Base-by-base conservation (phyloP, 805 yeast species). In the Wickerhamiella domercqiae region DNA sequence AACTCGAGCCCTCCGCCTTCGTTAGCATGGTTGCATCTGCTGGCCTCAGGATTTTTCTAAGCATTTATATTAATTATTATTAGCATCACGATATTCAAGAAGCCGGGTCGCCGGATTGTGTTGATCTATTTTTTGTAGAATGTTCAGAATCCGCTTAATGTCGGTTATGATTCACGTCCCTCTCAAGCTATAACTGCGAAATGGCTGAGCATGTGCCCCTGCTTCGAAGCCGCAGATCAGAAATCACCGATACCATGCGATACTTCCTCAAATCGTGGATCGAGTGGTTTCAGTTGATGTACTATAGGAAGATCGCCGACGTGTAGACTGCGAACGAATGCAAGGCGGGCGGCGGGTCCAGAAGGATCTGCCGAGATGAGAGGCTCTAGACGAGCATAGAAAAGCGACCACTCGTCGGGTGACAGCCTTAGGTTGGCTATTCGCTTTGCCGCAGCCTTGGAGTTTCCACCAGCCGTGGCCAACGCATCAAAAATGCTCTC, bases 341-440 rank as follows among this genome's bases (percentile, higher is more conserved):
- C n/a, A 5, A 42, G 25, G 11, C 40, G 17, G 4, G 31, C 33
- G 14, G 48, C 49, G 7, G 33, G 21, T 5, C 36, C 11, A 36
- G 41, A 3, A 24, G 20, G 18, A 19, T 18, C 21, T 35, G 16
- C 3, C 37, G 21, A 32, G 2, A 34, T 25, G 15, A 39, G 28
- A 18, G 24, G 34, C 16, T 33, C 15, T 19, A 46, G 40, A 30
- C 34, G 37, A 3, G 30, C 40, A 21, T 28, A 22, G 3, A 46
- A 18, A 4, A 36, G 30, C 22, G 20, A 24, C 49, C 49, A 46
- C 29, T 46, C 48, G 19, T 39, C 46, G 11, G 41, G 24, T 7
- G 42, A 38, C 34, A 32, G 39, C 11, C 43, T 31, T 19, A 45
- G 41, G 41, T 46, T 49, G n/a, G 49, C 46, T 3, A 46, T 38